These are phyloP conservation scores for Pleurozium schreberi DNA, from an alignment of 225 moss, liverwort and hornwort species.

Conservation along the genomic window DNA sequence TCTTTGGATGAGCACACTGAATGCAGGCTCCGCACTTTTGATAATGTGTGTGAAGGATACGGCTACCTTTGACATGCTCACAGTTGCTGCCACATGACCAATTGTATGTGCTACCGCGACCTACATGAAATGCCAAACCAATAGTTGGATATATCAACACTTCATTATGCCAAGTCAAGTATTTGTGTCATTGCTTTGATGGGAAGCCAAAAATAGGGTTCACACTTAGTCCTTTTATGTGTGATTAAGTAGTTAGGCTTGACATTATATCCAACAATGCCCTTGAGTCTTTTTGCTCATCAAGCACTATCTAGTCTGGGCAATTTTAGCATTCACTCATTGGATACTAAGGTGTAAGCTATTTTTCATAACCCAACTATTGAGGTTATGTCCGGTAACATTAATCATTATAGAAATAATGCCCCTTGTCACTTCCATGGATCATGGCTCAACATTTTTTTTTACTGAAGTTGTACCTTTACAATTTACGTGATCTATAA, in stretches of 20 bases:
- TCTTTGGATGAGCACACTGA: constrained; percentile 42
- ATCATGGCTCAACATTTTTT: not conserved
- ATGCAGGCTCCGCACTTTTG: constrained; percentile 63
- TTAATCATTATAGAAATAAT: not conserved
- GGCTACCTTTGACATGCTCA: constrained; percentile 76
- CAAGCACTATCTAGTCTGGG: not conserved
- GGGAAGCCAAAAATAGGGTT: no score
- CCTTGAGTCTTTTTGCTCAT: not conserved
- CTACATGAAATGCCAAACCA: not conserved
- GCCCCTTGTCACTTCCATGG: rapidly evolving
- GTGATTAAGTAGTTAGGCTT: not conserved
- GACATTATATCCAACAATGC: not conserved
- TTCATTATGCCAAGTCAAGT: not conserved
- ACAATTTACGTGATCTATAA: not conserved
- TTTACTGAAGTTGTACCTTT: rapidly evolving
- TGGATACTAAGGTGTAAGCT: rapidly evolving
- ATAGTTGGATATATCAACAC: not conserved
- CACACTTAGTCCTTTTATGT: rapidly evolving
- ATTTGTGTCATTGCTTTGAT: no score
- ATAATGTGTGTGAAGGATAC: constrained; percentile 74
- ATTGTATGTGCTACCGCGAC: constrained; percentile 60
- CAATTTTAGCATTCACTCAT: not conserved
- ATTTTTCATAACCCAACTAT: not conserved
- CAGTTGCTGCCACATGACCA: constrained; percentile 65
- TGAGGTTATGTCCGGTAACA: rapidly evolving